A percentile compares a stretch with the other conserved stretches of the same genome.
These are phyloP conservation scores for Harringtonia aguacate DNA, from an alignment of 2,329 filamentous ascomycete genomes.

Conservation along the genomic window DNA sequence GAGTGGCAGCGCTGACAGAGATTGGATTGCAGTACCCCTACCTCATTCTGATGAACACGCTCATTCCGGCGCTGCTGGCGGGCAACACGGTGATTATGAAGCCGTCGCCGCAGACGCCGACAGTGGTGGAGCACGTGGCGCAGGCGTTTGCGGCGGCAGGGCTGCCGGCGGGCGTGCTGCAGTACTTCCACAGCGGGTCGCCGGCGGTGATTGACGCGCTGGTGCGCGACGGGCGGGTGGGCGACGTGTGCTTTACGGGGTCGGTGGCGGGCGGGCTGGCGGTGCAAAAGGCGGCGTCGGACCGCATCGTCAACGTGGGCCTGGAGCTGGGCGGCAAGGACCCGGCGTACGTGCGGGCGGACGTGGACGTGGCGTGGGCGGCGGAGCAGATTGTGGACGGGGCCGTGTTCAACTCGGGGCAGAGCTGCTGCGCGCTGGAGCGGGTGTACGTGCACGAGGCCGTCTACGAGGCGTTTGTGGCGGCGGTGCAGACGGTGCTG, in stretches of 20 bases:
- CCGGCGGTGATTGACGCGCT: slow-evolving; percentile 66
- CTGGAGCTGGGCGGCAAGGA: slow-evolving; percentile 93
- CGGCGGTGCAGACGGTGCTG: slow-evolving; percentile 69
- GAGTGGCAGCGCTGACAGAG: neutral
- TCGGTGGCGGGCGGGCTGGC: slow-evolving; percentile 81
- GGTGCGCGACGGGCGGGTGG: slow-evolving; percentile 64
- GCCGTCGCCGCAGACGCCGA: slow-evolving; percentile 90
- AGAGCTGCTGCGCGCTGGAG: slow-evolving; percentile 91
- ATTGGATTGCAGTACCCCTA: slow-evolving; percentile 90
- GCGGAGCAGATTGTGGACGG: slow-evolving; percentile 93
- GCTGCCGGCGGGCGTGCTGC: slow-evolving; percentile 71
- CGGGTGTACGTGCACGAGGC: slow-evolving; percentile 81
- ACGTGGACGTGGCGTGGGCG: slow-evolving; percentile 84
- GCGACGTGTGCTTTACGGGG: slow-evolving; percentile 85
- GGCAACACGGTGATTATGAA: slow-evolving; percentile 91
- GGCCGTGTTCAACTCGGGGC: slow-evolving; percentile 96
- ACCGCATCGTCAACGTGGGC: slow-evolving; percentile 75
- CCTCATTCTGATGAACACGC: slow-evolving; percentile 81
- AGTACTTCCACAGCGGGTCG: slow-evolving; percentile 86
- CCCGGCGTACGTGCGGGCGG: slow-evolving; percentile 75
- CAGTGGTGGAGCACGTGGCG: slow-evolving; percentile 74
- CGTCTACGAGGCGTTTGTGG: slow-evolving; percentile 74
- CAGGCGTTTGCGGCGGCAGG: slow-evolving; percentile 71
- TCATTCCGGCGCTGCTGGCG: slow-evolving; percentile 81
- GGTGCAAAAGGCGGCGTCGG: slow-evolving; percentile 74